Base-by-base conservation (phyloP, 371 early-diverging fungal species). In the Actinomucor elegans region DNA sequence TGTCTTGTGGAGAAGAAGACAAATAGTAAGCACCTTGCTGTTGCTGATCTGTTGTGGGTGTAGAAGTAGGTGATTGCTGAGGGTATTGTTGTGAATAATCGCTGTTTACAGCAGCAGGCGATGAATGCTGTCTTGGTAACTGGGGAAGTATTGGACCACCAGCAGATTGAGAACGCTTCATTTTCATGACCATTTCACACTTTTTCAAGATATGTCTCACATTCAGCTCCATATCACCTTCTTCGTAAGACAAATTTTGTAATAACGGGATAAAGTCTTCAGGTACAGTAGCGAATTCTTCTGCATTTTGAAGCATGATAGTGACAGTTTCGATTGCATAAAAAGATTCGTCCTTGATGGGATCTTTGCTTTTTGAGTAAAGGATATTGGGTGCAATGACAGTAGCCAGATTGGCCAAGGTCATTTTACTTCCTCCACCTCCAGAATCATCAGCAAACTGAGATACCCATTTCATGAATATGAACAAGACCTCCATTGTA, bases 321-420 rank as follows among this genome's bases (percentile, higher is more conserved):
- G 84, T 72, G 10, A 93, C 82, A 4, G 87, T 84, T 37, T 83
- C 83, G 43, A 93, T 91, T 3, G 90, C 88, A 54, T 80, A 70
- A 44, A 88, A 83, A 9, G 91, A 90, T 48, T 77, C 73, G 20
- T 77, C 77, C 38, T 67, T 71, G 23, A 48, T 45, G 3, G 71
- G 88, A 57, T 92, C 93, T 64, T 90, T 89, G 42, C 79, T 79
- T 52, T 92, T 93, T 10, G 91, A 85, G 50, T 94, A 94, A 14
- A 97, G 72, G 15, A 97, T 83, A 55, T 95, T 97, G 23, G 97
- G 98, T 2, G 96, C 87, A 36, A 98, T 82, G 1, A 98, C 93
- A 0, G 93, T 94, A 0, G 97, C 93, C 50, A 98, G 60, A 59
- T 96, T 98, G 33, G 74, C 75, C 4, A 90, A 59, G 56, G 91